Evolutionary conservation across 805 yeast genomes (phyloP).

Genomic region (Wickerhamiella kurtzmanii): DNA sequence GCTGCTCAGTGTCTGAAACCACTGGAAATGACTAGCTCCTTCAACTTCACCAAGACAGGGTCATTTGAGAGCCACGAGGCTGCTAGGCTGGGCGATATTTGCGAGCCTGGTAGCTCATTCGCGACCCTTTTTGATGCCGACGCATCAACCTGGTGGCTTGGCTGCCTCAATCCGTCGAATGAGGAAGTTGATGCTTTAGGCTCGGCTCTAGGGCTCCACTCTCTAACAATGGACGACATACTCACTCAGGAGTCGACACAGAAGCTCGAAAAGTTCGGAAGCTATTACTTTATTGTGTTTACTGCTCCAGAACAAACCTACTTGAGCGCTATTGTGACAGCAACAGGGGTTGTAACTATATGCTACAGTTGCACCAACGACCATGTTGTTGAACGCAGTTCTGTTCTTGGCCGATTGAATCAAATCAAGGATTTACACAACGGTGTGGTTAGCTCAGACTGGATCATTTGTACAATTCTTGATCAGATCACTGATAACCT

Average conservation of each 20-base stretch:
- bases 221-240: constrained; percentile 3
- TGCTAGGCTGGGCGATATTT: background rate
- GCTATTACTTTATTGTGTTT: constrained; percentile 1
- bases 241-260: background rate
- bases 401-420: background rate
- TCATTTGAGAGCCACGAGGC: background rate
- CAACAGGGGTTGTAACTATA: constrained; percentile 1
- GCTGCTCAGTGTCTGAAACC: too few relatives aligned
- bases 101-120: background rate
- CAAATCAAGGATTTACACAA: background rate
- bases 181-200: constrained; percentile 1
- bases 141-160: constrained; percentile 5
- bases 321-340: background rate
- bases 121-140: background rate
- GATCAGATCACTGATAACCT: constrained; percentile 3
- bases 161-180: background rate
- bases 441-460: background rate
- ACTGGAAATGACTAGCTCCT: too few relatives aligned
- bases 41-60: background rate
- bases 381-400: background rate
- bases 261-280: constrained; percentile 3
- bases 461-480: constrained; percentile 3
- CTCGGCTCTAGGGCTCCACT: constrained; percentile 2
- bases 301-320: background rate
- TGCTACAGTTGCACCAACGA: background rate